Evolutionary conservation across 148 eudicot species (phyloP), one percentile per base, ranked within the genome.

Genomic region (Diospyros kaki): DNA sequence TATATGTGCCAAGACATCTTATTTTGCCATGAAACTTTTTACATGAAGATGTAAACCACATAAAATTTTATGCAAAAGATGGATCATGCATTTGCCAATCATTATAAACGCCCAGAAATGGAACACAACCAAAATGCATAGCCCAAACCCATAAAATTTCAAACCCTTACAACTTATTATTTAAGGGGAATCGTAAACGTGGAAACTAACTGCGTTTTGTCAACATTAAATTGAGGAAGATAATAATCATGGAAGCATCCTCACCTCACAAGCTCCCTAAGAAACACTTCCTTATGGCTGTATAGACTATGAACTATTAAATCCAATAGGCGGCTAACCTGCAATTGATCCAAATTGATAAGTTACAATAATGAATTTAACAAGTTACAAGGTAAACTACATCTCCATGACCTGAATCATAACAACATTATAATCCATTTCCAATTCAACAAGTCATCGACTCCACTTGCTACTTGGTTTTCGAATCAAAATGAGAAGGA

Each of bases 211-310:
- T 71, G 63, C n/a, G 66, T 18, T 9, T 15, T 12, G n/a, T 4
- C 44, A 68, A 71, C 72, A 48, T 50, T 45, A 2, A 73, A 17
- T 66, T 55, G 44, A 6, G 72, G 8, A n/a, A 65, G 17, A 2
- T 28, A 28, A 28, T 28, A 28, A 28, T 28, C 39, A 67, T 78
- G 81, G 48, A 77, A 17, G 72, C 77, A 81, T 46, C 55, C 64
- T 77, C 63, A 87, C 99, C 99, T 95, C 66, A 95, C 98, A 55
- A 95, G 96, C 82, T 95, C 98, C 74, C 98, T 76, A 43, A 95
- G 96, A 71, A 95, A 95, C 71, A 95, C 93, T 82, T 95, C 99
- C 81, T 95, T 95, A 87, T 95, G 96, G 76, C 99, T 95, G 90
- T 95, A 95, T 68, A 95, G 58, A 81, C 97, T 93, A 83, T 95